Percentiles rank a stretch among this genome's conserved stretches.
Conservation (phyloP, 331 rosid species). For the Cydonia oblonga region DNA sequence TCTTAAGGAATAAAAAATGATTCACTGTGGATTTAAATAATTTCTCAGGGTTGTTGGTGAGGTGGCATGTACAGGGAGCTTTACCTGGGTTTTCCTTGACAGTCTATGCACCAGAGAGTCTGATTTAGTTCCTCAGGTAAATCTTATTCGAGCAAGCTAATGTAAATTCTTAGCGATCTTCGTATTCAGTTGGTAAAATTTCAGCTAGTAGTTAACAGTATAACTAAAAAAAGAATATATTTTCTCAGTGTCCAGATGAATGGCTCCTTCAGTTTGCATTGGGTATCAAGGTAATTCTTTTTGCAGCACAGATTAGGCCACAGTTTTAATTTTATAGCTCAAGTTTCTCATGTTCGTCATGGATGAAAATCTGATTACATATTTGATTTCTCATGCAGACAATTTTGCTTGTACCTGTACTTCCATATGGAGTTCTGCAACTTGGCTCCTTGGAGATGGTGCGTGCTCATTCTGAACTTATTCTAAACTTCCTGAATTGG, state of each 20-base stretch:
- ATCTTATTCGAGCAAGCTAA: conserved; percentile 10
- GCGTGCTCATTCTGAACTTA: conserved; percentile 20
- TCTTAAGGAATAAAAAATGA: background rate
- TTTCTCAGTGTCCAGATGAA: conserved; percentile 58
- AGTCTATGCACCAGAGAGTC: conserved; percentile 24
- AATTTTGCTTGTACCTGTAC: conserved; percentile 71
- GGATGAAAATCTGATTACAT: background rate
- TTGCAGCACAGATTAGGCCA: background rate
- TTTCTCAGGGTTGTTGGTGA: conserved; percentile 64
- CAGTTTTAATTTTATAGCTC: background rate
- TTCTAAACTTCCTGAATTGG: too few relatives aligned
- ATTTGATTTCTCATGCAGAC: conserved; percentile 40
- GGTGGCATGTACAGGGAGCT: conserved; percentile 50
- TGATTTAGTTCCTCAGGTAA: conserved; percentile 41
- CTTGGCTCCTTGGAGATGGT: conserved; percentile 80
- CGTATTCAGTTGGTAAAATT: background rate
- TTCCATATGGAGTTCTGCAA: conserved; percentile 80
- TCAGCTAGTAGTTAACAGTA: background rate
- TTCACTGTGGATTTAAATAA: background rate
- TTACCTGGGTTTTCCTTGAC: conserved; percentile 51
- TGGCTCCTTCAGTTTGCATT: conserved; percentile 75
- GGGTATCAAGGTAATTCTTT: conserved; percentile 65
- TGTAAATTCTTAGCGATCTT: background rate
- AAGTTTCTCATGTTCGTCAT: background rate
- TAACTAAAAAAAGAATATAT: conserved; percentile 13